Conservation (phyloP, 116 monocot species). For the Iris pallida region DNA sequence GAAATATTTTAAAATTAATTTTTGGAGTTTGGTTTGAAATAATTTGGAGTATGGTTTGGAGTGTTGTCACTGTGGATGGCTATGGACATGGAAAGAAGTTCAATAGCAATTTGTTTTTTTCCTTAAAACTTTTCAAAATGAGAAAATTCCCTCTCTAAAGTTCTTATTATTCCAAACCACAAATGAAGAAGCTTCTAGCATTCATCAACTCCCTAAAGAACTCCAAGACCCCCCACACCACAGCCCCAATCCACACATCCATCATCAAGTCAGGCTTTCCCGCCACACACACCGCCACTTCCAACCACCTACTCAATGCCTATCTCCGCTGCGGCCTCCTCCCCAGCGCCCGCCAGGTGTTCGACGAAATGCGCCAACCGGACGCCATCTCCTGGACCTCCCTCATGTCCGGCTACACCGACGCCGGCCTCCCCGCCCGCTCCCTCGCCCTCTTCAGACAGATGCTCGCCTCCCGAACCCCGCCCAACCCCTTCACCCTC, state of each 20-base stretch:
- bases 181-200: too few relatives aligned
- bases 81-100: too few relatives aligned
- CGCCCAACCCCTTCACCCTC: conserved; percentile 48
- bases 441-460: conserved; percentile 23
- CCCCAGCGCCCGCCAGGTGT: conserved; percentile 25
- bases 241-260: conserved; percentile 33
- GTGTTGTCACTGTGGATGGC: too few relatives aligned
- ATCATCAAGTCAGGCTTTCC: conserved; percentile 37
- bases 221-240: conserved; percentile 11
- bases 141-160: too few relatives aligned
- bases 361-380: conserved; percentile 44
- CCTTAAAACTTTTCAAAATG: too few relatives aligned
- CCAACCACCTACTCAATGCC: conserved; percentile 54
- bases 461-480: conserved; percentile 20
- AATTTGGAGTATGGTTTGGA: too few relatives aligned
- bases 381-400: conserved; percentile 68
- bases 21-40: too few relatives aligned
- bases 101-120: too few relatives aligned
- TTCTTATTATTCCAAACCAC: too few relatives aligned
- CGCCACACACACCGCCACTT: conserved; percentile 8
- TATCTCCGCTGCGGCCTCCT: conserved; percentile 24
- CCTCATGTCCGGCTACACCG: conserved; percentile 42
- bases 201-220: conserved; percentile 7
- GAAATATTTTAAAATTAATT: too few relatives aligned
- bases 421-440: conserved; percentile 7